phyloP scores from a whole-genome alignment of 164 flowering plant species.

The Magnolia sinica region DNA sequence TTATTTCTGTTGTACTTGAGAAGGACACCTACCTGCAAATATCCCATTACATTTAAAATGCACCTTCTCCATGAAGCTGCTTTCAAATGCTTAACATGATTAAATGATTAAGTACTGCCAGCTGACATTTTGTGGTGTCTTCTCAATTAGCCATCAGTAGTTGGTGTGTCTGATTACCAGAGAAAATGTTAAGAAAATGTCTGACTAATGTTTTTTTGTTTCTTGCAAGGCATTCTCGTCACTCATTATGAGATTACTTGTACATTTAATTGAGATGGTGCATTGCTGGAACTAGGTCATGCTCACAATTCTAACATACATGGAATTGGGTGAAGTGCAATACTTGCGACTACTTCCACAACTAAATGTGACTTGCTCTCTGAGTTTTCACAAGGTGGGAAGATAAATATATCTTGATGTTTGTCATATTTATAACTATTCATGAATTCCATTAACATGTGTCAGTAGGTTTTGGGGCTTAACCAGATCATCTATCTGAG shows the following conservation, averaged over 20 bases:
- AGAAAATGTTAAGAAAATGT: too few relatives aligned
- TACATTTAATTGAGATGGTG: not conserved
- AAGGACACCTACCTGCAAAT: too few relatives aligned
- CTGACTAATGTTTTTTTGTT: not conserved
- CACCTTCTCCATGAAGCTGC: too few relatives aligned
- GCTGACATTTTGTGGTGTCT: too few relatives aligned
- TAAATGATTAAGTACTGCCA: too few relatives aligned
- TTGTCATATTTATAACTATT: not conserved
- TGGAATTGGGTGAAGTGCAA: constrained; percentile 83
- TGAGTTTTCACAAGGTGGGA: constrained; percentile 76
- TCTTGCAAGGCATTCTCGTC: too few relatives aligned
- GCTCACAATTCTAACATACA: constrained; percentile 64
- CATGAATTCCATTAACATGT: not conserved
- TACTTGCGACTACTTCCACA: constrained; percentile 73
- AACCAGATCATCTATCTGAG: not conserved
- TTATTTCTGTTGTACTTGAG: too few relatives aligned
- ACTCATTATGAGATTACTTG: too few relatives aligned
- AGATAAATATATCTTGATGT: not conserved
- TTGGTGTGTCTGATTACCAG: too few relatives aligned
- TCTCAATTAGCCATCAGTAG: too few relatives aligned
- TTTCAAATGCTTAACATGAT: too few relatives aligned
- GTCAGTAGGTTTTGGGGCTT: not conserved
- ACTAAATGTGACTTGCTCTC: constrained; percentile 64
- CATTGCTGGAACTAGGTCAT: constrained; percentile 58
- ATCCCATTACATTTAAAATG: too few relatives aligned